A percentile compares a stretch with the other conserved stretches of the same genome.
Evolutionary conservation across 2,329 filamentous ascomycete genomes (phyloP).

Genomic region (Coniochaeta prunicola): DNA sequence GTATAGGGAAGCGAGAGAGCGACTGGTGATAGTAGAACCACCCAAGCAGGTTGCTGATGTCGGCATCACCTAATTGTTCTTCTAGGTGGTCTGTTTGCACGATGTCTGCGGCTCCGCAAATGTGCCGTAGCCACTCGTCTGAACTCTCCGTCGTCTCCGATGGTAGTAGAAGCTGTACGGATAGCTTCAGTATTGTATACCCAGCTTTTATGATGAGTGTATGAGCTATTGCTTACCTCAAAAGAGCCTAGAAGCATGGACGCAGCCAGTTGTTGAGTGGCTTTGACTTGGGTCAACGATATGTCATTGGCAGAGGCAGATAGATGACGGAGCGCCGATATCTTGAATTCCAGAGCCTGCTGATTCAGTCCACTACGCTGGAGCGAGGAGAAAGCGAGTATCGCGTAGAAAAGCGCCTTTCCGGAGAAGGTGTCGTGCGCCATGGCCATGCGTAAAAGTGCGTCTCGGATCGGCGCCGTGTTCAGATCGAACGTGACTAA

Average conservation of each 20-base stretch:
- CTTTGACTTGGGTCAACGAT: conserved; percentile 7
- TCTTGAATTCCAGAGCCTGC: conserved; percentile 17
- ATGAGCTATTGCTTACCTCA: conserved; percentile 14
- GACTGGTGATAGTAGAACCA: conserved; percentile 22
- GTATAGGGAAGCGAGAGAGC: conserved; percentile 18
- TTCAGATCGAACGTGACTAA: conserved; percentile 12
- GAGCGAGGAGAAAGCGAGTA: conserved; percentile 19
- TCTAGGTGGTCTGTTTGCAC: conserved; percentile 7
- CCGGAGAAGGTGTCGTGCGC: conserved; percentile 11
- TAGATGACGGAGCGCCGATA: conserved; percentile 15
- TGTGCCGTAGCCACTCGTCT: conserved; percentile 20
- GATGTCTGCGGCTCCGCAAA: conserved; percentile 15
- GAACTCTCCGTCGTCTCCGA: conserved; percentile 16
- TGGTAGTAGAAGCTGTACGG: conserved; percentile 13
- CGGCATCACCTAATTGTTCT: conserved; percentile 2
- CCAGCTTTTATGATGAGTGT: neutral
- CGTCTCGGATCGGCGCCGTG: conserved; percentile 11
- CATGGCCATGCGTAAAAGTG: conserved; percentile 17
- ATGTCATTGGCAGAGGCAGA: conserved; percentile 12
- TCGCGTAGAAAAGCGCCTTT: conserved; percentile 13
- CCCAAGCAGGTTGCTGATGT: conserved; percentile 13
- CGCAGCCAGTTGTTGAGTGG: conserved; percentile 19
- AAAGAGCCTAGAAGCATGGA: conserved; percentile 22
- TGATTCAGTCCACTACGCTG: conserved; percentile 13
- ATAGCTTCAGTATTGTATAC: neutral